Conservation (phyloP, 352 stramenopile genomes). For the Nothophytophthora sp. region DNA sequence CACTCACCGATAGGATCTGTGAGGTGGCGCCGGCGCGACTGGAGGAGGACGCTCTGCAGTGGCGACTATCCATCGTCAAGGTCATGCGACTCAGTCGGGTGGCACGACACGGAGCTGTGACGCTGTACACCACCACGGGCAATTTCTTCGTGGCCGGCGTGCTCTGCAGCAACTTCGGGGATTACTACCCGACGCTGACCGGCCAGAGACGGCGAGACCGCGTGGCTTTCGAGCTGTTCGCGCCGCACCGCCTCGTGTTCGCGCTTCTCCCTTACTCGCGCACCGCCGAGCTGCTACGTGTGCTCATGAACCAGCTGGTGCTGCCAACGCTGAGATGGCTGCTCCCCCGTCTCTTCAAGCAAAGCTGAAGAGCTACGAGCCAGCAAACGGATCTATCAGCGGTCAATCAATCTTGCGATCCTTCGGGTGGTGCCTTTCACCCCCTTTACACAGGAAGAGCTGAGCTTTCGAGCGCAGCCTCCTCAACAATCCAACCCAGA, state of each 20-base stretch:
- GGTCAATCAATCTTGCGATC: no score
- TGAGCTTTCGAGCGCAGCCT: no score
- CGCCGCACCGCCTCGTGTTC: constrained; percentile 50
- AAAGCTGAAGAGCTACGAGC: constrained; percentile 13
- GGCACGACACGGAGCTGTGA: constrained; percentile 35
- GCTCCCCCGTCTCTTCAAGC: constrained; percentile 13
- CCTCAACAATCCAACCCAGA: no score
- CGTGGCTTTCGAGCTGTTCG: constrained; percentile 52
- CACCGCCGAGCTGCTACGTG: constrained; percentile 42
- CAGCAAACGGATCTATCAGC: no score
- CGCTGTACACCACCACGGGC: constrained; percentile 67
- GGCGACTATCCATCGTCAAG: constrained; percentile 9
- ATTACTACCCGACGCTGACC: constrained; percentile 53
- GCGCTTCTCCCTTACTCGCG: constrained; percentile 40
- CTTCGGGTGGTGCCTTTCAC: no score
- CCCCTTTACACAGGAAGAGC: no score
- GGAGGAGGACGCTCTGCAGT: not conserved
- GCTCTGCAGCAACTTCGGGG: constrained; percentile 80
- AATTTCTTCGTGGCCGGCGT: constrained; percentile 68
- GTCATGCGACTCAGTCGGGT: constrained; percentile 31
- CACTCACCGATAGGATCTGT: constrained; percentile 1
- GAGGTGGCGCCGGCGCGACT: not conserved
- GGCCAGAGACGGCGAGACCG: constrained; percentile 33
- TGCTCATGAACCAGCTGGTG: constrained; percentile 49
- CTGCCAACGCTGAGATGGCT: constrained; percentile 41